Conservation (phyloP, 352 stramenopile species). For the Thraustochytrium striatum region DNA sequence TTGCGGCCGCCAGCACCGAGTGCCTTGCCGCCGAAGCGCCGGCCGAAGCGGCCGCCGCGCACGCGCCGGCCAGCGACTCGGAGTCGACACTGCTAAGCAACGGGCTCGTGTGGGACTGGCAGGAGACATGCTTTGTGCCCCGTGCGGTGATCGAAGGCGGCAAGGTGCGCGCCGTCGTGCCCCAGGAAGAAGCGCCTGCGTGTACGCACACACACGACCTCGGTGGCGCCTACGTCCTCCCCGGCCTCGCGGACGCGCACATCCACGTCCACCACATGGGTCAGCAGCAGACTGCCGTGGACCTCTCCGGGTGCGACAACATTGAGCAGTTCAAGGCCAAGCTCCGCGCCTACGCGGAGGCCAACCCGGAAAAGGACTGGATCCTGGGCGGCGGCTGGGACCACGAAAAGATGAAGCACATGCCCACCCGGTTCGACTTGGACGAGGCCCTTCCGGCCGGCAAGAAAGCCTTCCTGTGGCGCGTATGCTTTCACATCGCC, state of each 20-base stretch:
- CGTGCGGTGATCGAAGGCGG: too few species aligned
- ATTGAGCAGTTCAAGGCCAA: constrained; percentile 66
- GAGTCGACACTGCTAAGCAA: too few species aligned
- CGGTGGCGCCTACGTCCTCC: constrained; percentile 60
- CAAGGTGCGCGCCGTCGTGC: too few species aligned
- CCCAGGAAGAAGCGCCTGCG: too few species aligned
- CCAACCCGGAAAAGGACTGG: constrained; percentile 67
- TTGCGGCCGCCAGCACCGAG: too few species aligned
- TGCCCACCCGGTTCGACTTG: constrained; percentile 67
- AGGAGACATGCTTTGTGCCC: too few species aligned
- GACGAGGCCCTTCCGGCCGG: constrained; percentile 64
- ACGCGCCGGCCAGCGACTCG: too few species aligned
- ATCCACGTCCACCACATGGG: constrained; percentile 77
- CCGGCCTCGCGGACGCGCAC: constrained; percentile 77
- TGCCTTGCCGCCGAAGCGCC: too few species aligned
- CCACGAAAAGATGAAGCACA: constrained; percentile 65
- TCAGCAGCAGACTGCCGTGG: constrained; percentile 72
- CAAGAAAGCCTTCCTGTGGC: constrained; percentile 72
- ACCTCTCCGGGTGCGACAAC: constrained; percentile 67
- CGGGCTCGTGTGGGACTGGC: too few species aligned
- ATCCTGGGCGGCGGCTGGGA: constrained; percentile 77
- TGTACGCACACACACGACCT: too few species aligned
- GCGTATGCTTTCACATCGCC: constrained; percentile 79
- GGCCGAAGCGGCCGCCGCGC: too few species aligned
- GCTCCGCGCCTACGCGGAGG: constrained; percentile 62